Conservation (phyloP, 805 yeast species). For the Spathaspora passalidarum region DNA sequence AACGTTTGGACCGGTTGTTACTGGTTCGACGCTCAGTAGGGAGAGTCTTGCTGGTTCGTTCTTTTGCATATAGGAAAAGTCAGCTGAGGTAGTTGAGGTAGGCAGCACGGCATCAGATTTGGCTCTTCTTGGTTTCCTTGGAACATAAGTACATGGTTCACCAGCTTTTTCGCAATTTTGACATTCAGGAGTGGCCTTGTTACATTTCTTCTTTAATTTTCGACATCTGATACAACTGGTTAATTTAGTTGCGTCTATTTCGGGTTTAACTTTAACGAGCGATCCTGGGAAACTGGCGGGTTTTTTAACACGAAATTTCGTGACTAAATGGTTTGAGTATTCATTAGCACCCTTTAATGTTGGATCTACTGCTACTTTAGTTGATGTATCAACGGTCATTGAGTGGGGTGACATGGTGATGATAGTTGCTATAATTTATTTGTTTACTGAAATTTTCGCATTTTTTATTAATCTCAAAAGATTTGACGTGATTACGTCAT, state of each 20-base stretch:
- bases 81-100: no score
- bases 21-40: neutral
- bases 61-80: no score
- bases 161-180: constrained; percentile 38
- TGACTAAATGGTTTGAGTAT: constrained; percentile 2
- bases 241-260: constrained; percentile 1
- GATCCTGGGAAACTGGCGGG: neutral
- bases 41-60: no score
- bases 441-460: neutral
- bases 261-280: neutral
- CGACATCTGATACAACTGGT: constrained; percentile 44
- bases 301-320: constrained; percentile 9
- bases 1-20: neutral
- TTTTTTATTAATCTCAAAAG: neutral
- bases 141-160: constrained; percentile 26
- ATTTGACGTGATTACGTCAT: neutral
- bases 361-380: neutral
- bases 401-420: no score
- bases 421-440: neutral
- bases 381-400: neutral
- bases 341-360: neutral
- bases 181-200: constrained; percentile 43
- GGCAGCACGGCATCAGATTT: no score
- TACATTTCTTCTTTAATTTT: constrained; percentile 47
- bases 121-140: constrained; percentile 7